Evolutionary conservation across 345 rosid species (phyloP).

Genomic region (Psidium guajava): DNA sequence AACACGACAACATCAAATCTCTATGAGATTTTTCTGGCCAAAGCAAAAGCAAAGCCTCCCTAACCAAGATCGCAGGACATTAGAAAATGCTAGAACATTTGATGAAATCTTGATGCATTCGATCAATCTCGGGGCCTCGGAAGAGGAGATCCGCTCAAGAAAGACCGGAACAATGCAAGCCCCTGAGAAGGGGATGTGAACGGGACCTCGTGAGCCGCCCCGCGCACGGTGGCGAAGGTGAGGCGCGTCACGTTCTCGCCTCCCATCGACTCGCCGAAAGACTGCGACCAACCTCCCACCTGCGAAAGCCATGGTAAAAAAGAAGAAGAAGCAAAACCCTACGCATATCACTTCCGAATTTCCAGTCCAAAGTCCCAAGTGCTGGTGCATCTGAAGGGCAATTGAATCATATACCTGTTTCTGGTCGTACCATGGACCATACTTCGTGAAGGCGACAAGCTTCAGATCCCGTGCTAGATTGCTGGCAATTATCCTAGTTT

Average conservation of each 20-base stretch:
- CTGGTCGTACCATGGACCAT: background rate
- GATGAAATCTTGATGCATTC: background rate
- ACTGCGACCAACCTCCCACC: constrained; percentile 21
- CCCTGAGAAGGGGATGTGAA: constrained; percentile 17
- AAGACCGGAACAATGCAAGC: constrained; percentile 12
- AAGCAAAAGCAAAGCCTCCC: background rate
- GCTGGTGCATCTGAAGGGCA: background rate
- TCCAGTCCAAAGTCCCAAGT: no score
- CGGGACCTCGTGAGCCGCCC: constrained; percentile 17
- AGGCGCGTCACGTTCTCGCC: constrained; percentile 6
- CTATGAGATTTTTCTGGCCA: background rate
- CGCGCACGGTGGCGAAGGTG: constrained; percentile 12
- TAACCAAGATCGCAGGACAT: background rate
- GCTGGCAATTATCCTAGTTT: constrained; percentile 25
- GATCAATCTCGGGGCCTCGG: background rate
- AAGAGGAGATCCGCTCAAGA: background rate
- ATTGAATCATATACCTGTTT: background rate
- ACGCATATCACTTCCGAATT: background rate
- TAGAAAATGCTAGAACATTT: background rate
- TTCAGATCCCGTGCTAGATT: constrained; percentile 21
- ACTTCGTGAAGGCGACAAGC: background rate
- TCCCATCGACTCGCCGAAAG: background rate
- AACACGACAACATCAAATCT: background rate
- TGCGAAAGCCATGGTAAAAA: background rate
- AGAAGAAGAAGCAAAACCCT: background rate